Evolutionary conservation across 2,329 filamentous ascomycete species (phyloP), one percentile per base, ranked within the genome.

Genomic region (Calycina herbarum): DNA sequence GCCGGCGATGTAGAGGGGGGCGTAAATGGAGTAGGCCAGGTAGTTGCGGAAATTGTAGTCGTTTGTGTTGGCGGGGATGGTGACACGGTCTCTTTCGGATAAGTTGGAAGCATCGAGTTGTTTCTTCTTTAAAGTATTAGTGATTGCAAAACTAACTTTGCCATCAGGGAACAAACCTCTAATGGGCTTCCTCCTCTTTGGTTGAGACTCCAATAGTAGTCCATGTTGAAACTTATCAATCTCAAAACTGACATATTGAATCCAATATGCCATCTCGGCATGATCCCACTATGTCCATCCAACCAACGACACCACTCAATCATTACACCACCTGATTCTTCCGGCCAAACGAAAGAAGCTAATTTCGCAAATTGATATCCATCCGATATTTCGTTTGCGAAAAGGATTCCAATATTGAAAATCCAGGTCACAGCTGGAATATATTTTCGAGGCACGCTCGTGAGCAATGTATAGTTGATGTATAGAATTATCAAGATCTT

Each of bases 171-270:
- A 79, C 86, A 76, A 86, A 98, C 95, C 89, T 98, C 94, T 54
- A 97, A 78, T 8, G 90, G 84, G 73, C 87, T 94, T 33, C 85
- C 79, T 29, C 82, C 81, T 67, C 78, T 79, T 66, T 86, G 83
- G 69, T 91, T 87, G 2, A 91, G 78, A 73, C 92, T 95, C 94
- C 95, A 99, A 77, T 96, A 94, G 77, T 96, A 94, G 78, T 99
- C 95, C 75, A 99, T 79, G 77, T 98, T 98, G 84, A 97, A 99
- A 77, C 94, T 97, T 73, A 99, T 93, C 59, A 98, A 82, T 5
- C 95, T 89, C 64, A 99, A 81, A 31, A 98, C 89, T 2, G 94
- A 97, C 68, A 99, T 87, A 75, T 99, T 99, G 83, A 99, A 99
- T 5, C 97, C 84, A n/a, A 99, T 89, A 77, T 98, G 93, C 95